Conservation (phyloP, 345 rosid species). For the Leavenworthia alabamica region DNA sequence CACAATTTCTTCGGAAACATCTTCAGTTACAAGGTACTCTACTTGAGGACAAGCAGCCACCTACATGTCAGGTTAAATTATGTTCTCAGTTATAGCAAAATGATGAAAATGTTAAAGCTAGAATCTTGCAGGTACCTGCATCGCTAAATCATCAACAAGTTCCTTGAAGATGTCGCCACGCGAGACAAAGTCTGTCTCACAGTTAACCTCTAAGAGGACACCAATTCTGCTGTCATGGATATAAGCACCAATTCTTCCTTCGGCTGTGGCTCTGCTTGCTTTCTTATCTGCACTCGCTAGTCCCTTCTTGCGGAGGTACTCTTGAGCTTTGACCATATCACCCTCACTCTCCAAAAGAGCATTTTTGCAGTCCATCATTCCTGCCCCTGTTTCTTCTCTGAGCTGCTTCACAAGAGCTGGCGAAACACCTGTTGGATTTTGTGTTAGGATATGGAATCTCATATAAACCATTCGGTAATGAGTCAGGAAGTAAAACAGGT, state of each 20-base stretch:
- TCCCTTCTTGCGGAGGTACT: conserved; percentile 89
- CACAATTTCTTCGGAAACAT: conserved; percentile 70
- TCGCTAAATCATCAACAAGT: conserved; percentile 80
- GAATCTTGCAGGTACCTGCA: conserved; percentile 45
- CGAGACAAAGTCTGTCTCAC: conserved; percentile 96
- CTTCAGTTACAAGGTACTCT: conserved; percentile 70
- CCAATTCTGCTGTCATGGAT: conserved; percentile 96
- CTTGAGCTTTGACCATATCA: conserved; percentile 80
- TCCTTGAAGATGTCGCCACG: conserved; percentile 93
- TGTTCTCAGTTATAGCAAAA: neutral
- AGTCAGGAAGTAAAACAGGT: conserved; percentile 1
- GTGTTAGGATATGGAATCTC: neutral
- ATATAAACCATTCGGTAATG: neutral
- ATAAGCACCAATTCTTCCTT: conserved; percentile 92
- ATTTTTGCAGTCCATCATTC: conserved; percentile 99
- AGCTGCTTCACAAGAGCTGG: conserved; percentile 92
- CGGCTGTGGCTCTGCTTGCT: conserved; percentile 83
- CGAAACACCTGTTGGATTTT: conserved; percentile 49
- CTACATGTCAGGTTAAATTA: neutral
- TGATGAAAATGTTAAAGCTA: neutral
- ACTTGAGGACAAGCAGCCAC: conserved; percentile 96
- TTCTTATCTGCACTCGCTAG: conserved; percentile 92
- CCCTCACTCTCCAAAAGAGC: conserved; percentile 81
- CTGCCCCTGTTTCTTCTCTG: conserved; percentile 95
- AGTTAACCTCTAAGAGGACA: conserved; percentile 83